Evolutionary conservation across 83 land plant species (phyloP), one percentile per base, ranked within the genome.

Genomic region (Isoetes engelmannii): DNA sequence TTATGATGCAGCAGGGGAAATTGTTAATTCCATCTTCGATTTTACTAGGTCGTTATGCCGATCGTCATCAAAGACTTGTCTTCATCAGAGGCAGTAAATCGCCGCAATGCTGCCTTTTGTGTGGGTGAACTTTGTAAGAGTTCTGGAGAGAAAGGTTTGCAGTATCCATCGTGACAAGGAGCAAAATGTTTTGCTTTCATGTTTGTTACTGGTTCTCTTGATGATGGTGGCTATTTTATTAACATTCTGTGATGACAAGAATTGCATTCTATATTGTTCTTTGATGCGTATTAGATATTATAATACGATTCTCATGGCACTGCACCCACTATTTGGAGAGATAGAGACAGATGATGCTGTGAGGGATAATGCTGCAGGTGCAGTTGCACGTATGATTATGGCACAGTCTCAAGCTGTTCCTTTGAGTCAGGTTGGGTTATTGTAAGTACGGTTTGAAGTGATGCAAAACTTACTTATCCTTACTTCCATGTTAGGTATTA

Each of bases 61-160:
- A 61, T 92, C 65, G 96, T 81, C 28, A 68, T 89, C 50, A 89
- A 90, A 83, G 98, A 92, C 69, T 68, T 92, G 57, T 78, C 83
- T 42, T 92, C 98, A 17, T 61, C 92, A 6, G 88, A 87, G 7
- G 78, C 86, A 69, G 84, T 88, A 8, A 92, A 89, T 65, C 82
- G 96, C 61, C 85, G 98, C 50, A 92, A 92, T 85, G 98, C 89
- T 68, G 98, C 98, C 45, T 92, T 87, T 71, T 92, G 98, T 82
- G 87, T 75, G 69, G 98, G 98, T 28, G 96, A 92, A 67, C 62
- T 92, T 62, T 89, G 96, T 79, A 85, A 82, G 74, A 85, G 83
- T 80, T 91, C 96, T 44, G 98, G 96, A 8, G 84, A 80, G 15
- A 67, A 77, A 45, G 71, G 87, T 43, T 42, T 84, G 43, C 89